Base-by-base conservation (phyloP, 768 basidiomycete genomes). In the Auriscalpium vulgare region DNA sequence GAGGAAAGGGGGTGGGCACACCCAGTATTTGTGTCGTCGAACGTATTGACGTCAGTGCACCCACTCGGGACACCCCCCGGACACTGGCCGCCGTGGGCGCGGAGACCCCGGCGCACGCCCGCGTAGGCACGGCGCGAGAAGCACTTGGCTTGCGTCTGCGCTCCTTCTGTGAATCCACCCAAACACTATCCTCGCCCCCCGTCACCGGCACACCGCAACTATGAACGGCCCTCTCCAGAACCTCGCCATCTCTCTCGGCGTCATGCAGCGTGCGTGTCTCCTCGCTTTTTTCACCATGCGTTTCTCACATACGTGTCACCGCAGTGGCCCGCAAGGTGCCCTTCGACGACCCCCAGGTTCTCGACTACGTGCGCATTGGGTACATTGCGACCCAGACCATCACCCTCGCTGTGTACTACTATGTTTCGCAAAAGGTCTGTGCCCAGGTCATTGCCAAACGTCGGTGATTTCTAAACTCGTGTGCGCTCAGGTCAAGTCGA, bases 241-340 rank as follows among this genome's bases (percentile, higher is more conserved):
- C 72, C 77, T 98, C 57, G 78, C 88, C 63, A 81, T 97, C 66
- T 95, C 93, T 52, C 87, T 98, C 61, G 91, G 84, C 51, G 91
- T 86, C 60, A 95, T 97, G 95, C 95, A 97, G 68, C 56, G 91
- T 91, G 54, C 50, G 76, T 65, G 19, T 34, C 5, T 21, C 8
- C 14, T 16, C 37, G 9, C 2, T 23, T 16, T 44, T 4, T 44
- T 56, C 54, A n/a, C 34, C 23, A n/a, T 14, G 47, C 10, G 46
- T 36, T 60, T 37, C n/a, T 49, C 44, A 51, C 56, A 43, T 61
- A 50, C 56, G 51, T 63, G 50, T 59, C 47, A 45, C 45, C 37
- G 9, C 49, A 95, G 91, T 97, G 69, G 94, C 94, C 63, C 84
- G 90, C 62, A 88, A 84, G 72, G 84, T 98, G 60, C 87, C 91